Percentiles rank a stretch among this genome's conserved stretches.
Conservation (phyloP, 768 basidiomycete species). For the Leccinum subgranulosum region DNA sequence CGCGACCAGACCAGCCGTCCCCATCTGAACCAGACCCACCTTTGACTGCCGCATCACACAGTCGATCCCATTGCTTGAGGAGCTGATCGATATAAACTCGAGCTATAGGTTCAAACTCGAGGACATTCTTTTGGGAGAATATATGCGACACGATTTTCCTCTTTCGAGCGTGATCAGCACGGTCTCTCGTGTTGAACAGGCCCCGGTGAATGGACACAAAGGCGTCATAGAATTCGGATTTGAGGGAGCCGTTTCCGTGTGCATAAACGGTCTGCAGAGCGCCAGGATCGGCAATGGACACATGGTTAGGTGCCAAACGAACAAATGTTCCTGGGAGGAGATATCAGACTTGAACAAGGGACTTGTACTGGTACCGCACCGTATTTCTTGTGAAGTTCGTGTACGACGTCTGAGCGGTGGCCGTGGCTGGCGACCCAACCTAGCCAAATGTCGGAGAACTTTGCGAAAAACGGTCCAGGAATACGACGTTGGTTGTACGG, state of each 20-base stretch:
- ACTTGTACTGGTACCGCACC: conserved; percentile 41
- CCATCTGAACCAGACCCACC: conserved; percentile 58
- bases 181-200: conserved; percentile 76
- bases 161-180: conserved; percentile 79
- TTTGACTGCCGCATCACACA: conserved; percentile 54
- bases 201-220: conserved; percentile 75
- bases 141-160: conserved; percentile 88
- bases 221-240: conserved; percentile 74
- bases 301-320: conserved; percentile 72
- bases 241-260: conserved; percentile 80
- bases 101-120: conserved; percentile 84
- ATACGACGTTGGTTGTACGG: conserved; percentile 54
- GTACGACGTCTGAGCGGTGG: conserved; percentile 72
- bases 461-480: conserved; percentile 71
- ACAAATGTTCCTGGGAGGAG: conserved; percentile 54
- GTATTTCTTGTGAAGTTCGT: conserved; percentile 68
- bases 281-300: conserved; percentile 75
- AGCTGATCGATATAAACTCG: conserved; percentile 55
- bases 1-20: conserved; percentile 57
- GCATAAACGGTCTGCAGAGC: conserved; percentile 76
- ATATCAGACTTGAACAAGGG: background rate
- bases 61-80: conserved; percentile 71
- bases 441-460: conserved; percentile 72
- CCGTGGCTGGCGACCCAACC: conserved; percentile 63
- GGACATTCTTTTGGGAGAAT: conserved; percentile 79